Base-by-base conservation (phyloP, 2,329 filamentous ascomycete genomes). In the Fusarium gaditjirri region DNA sequence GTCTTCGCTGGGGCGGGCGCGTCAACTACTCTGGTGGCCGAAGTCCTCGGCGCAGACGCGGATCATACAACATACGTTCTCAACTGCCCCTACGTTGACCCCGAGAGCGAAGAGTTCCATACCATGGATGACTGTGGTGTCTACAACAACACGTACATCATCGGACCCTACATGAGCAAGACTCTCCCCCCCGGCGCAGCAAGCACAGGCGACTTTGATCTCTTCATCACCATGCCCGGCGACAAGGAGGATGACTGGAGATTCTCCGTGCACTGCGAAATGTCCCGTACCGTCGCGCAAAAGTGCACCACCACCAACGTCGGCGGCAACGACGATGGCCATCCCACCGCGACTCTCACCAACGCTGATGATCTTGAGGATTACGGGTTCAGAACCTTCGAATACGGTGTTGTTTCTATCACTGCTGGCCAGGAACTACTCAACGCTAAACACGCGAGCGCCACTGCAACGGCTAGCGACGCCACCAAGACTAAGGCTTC, bases 341-440 rank as follows among this genome's bases (percentile, higher is more conserved):
- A 46, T 11, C 64, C 64, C 3, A 67, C 64, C 23, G 41, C 54
- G 4, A 53, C 55, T 8, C 5, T 68, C 1, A 49, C 64, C 12
- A 43, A 17, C 14, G 27, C 54, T 7, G 47, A 49, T 2, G 64
- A 53, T 6, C 41, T 61, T 5, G 31, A n/a, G 1, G 19, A 8
- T 3, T 29, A 35, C 3, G 38, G 53, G 0, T 35, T 56, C 13
- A 16, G 29, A 42, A 59, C 46, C 8, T 29, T 67, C 27, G 27
- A 21, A 3, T 53, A 54, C 8, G 41, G 25, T 14, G 54, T 55
- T 42, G 52, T 67, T 19, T 27, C 46, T 0, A 42, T 68, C 55
- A 68, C 63, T 19, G 62, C 64, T 31, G 64, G 64, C n/a, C 29
- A 49, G 21, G 63, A 68, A 14, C 38, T 68, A 8, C 65, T 68